These are phyloP conservation scores for Aspergillus saccharolyticus DNA, from an alignment of 495 filamentous ascomycete species.

Conservation along the genomic window DNA sequence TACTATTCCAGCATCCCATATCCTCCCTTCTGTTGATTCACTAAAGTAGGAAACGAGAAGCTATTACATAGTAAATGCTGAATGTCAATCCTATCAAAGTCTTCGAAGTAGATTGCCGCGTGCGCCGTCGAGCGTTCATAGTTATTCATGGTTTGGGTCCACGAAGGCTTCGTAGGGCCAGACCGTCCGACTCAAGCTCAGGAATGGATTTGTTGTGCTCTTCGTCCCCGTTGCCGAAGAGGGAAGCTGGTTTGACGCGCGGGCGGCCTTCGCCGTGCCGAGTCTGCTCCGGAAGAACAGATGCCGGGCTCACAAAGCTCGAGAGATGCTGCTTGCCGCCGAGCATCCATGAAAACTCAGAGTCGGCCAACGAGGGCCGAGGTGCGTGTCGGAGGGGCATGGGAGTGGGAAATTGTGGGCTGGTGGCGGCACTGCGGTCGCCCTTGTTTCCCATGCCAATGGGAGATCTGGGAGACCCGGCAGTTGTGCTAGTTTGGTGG, in stretches of 20 bases:
- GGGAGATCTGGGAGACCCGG: slow-evolving; percentile 5
- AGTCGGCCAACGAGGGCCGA: slow-evolving; percentile 58
- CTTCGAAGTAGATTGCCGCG: neutral
- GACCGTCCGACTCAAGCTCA: slow-evolving; percentile 32
- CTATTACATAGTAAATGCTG: neutral
- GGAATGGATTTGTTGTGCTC: slow-evolving; percentile 23
- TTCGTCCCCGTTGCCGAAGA: slow-evolving; percentile 39
- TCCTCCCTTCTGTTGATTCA: slow-evolving; percentile 1
- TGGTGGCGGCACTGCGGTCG: neutral
- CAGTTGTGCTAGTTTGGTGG: slow-evolving; percentile 1
- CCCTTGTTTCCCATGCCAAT: slow-evolving; percentile 7
- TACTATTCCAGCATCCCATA: neutral
- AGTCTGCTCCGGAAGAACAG: slow-evolving; percentile 44
- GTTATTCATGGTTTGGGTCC: slow-evolving; percentile 57
- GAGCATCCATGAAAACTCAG: slow-evolving; percentile 97
- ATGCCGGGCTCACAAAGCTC: slow-evolving; percentile 46
- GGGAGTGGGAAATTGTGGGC: slow-evolving; percentile 5
- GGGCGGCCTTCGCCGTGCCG: slow-evolving; percentile 29
- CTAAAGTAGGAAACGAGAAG: neutral
- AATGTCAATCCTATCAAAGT: neutral
- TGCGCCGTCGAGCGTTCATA: slow-evolving; percentile 2
- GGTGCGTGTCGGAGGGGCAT: slow-evolving; percentile 13
- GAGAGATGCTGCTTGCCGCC: slow-evolving; percentile 47
- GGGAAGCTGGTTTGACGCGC: slow-evolving; percentile 28
- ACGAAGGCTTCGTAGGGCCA: slow-evolving; percentile 51